Base-by-base conservation (phyloP, 2,329 filamentous ascomycete species). In the Colletotrichum tabaci region DNA sequence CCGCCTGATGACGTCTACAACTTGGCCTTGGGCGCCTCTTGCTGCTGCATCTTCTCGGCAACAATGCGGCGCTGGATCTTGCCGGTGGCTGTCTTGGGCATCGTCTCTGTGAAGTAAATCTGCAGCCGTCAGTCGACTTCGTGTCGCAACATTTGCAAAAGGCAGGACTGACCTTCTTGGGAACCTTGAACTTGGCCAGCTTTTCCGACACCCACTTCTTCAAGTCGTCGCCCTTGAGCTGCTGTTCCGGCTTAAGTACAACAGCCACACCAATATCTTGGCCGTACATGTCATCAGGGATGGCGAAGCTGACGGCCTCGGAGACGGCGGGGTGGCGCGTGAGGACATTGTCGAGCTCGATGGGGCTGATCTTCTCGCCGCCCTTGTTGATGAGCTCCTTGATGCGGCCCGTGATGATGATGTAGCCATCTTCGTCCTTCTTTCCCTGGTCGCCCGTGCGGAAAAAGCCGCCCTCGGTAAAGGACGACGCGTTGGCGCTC, bases 341-440 rank as follows among this genome's bases (percentile, higher is more conserved):
- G 38, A 97, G 85, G 15, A 93, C 90, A 75, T 97, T 97, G 85
- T 97, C 94, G 44, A 97, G 86, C 83, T 97, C 94, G 66, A 96
- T 95, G 1, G 94, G 94, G 75, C 91, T 93, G 79, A 97, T 96
- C 85, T 96, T 96, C 84, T 97, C 94, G 71, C 94, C 94, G 66
- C 93, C 94, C 83, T 96, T 95, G 83, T 95, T 95, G 86, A 97
- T 97, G 63, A 97, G 86, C 83, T 97, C 94, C 87, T 97, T 97
- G 84, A 97, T 97, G 64, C 94, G 88, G n/a, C 94, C 94, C 0
- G 94, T 97, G 82, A 97, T 96, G 78, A 93, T 87, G 13, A 97
- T 85, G 79, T 96, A 97, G 71, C 94, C 93, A 75, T 96, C 93
- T 69, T 89, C 84, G 77, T 97, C 94, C 79, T 90, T 87, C 83